These are phyloP conservation scores for Paxillus ammoniavirescens DNA, from an alignment of 768 basidiomycete genomes.

Conservation along the genomic window DNA sequence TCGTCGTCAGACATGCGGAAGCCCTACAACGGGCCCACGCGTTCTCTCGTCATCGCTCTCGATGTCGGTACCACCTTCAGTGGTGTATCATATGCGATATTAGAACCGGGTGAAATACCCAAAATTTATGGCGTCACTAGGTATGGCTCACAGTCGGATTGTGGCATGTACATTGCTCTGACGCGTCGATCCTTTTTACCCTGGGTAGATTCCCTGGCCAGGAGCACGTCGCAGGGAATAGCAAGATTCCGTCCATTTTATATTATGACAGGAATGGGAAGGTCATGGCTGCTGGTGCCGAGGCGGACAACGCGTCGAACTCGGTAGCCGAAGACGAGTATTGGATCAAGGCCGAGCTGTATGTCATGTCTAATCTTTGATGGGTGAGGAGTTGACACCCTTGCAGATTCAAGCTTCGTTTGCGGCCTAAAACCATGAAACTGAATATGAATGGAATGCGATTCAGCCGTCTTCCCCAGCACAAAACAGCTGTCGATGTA, in stretches of 20 bases:
- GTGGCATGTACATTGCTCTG: not conserved
- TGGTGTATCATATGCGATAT: conserved; percentile 80
- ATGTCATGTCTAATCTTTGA: conserved; percentile 26
- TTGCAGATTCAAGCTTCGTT: conserved; percentile 72
- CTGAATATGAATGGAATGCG: conserved; percentile 85
- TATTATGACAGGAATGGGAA: conserved; percentile 67
- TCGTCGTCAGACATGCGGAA: conserved; percentile 63
- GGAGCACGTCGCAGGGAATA: conserved; percentile 83
- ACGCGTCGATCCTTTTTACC: conserved; percentile 11
- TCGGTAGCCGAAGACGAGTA: conserved; percentile 74
- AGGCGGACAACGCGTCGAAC: conserved; percentile 60
- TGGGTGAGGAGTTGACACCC: not conserved
- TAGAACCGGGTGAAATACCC: conserved; percentile 78
- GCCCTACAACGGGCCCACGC: conserved; percentile 62
- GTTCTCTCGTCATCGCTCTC: conserved; percentile 74
- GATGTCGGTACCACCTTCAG: conserved; percentile 84
- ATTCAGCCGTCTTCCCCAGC: conserved; percentile 61
- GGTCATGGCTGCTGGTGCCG: conserved; percentile 74
- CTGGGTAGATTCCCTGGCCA: conserved; percentile 71
- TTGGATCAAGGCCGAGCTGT: conserved; percentile 79
- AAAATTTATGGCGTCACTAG: conserved; percentile 80
- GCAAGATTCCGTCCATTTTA: conserved; percentile 78
- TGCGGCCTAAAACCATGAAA: conserved; percentile 75
- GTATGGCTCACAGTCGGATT: conserved; percentile 34
- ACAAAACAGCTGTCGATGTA: conserved; percentile 68